Percentiles rank a stretch among this genome's conserved stretches.
Evolutionary conservation across 202 grass and related monocot genomes (phyloP).

Genomic region (Setaria viridis): DNA sequence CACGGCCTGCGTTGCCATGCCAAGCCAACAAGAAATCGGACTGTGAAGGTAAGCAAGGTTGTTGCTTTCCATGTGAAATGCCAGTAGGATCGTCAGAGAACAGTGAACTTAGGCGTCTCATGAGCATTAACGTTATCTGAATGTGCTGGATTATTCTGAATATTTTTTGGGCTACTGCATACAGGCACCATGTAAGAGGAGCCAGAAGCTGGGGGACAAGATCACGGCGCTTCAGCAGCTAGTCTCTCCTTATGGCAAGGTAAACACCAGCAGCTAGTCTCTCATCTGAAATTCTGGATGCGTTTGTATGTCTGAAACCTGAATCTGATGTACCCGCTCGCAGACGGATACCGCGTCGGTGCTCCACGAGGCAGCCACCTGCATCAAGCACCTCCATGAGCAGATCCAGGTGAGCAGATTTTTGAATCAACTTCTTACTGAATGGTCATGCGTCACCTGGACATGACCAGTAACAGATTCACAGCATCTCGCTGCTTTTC

Average conservation of each 20-base stretch:
- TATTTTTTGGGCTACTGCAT: not conserved
- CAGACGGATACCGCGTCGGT: slow-evolving; percentile 91
- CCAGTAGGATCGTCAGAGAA: not conserved
- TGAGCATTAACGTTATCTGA: not conserved
- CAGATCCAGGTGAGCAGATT: slow-evolving; percentile 66
- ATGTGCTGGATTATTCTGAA: not conserved
- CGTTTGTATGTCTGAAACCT: slow-evolving; percentile 10
- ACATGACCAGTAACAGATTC: not conserved
- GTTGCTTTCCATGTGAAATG: not conserved
- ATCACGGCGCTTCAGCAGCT: slow-evolving; percentile 85
- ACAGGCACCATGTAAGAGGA: slow-evolving; percentile 64
- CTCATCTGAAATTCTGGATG: not conserved
- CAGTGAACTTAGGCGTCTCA: not conserved
- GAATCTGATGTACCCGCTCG: slow-evolving; percentile 20
- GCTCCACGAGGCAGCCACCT: slow-evolving; percentile 72
- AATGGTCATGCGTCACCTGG: not conserved
- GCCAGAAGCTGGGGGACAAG: slow-evolving; percentile 81
- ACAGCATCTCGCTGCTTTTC: not conserved
- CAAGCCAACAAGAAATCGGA: slow-evolving; percentile 48
- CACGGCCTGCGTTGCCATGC: slow-evolving; percentile 28
- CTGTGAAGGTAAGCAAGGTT: slow-evolving; percentile 56
- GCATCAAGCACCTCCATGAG: slow-evolving; percentile 77
- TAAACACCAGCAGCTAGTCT: not conserved
- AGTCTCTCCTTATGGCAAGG: slow-evolving; percentile 94
- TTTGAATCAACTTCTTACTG: not conserved